Conservation (phyloP, 2,329 filamentous ascomycete species). For the Pseudonectria foliicola region DNA sequence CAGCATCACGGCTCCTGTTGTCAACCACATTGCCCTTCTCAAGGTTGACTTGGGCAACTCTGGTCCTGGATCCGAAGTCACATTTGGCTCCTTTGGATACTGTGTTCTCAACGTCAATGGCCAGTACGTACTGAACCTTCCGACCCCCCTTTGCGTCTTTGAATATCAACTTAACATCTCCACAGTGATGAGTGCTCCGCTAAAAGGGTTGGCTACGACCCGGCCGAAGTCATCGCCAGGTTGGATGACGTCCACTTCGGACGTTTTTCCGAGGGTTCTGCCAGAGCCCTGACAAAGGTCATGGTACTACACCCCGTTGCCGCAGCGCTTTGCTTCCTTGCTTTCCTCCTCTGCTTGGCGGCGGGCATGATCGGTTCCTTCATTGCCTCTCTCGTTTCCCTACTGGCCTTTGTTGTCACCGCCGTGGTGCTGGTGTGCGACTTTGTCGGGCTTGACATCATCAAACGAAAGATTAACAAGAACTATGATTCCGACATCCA, state of each 20-base stretch:
- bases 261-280: constrained; percentile 34
- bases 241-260: constrained; percentile 35
- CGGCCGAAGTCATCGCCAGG: constrained; percentile 36
- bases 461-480: constrained; percentile 47
- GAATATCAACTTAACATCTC: constrained; percentile 5
- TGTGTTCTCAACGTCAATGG: constrained; percentile 33
- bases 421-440: constrained; percentile 46
- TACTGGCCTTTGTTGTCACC: constrained; percentile 44
- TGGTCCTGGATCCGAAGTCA: constrained; percentile 30
- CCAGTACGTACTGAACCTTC: constrained; percentile 12
- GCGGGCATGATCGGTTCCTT: constrained; percentile 47
- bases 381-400: constrained; percentile 40
- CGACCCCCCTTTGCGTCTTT: background rate
- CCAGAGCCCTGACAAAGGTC: constrained; percentile 45
- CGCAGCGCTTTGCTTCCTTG: constrained; percentile 50
- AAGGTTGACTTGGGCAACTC: constrained; percentile 40
- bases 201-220: constrained; percentile 48
- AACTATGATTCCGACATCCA: constrained; percentile 32
- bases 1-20: constrained; percentile 51
- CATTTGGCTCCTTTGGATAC: constrained; percentile 56
- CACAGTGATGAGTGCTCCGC: constrained; percentile 40
- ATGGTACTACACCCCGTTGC: constrained; percentile 58
- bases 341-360: constrained; percentile 48
- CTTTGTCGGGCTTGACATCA: constrained; percentile 49
- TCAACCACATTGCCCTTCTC: constrained; percentile 47